A percentile compares a stretch with the other conserved stretches of the same genome.
These are phyloP conservation scores for Sporothrix inflata DNA, from an alignment of 2,329 filamentous ascomycete species.

Conservation along the genomic window DNA sequence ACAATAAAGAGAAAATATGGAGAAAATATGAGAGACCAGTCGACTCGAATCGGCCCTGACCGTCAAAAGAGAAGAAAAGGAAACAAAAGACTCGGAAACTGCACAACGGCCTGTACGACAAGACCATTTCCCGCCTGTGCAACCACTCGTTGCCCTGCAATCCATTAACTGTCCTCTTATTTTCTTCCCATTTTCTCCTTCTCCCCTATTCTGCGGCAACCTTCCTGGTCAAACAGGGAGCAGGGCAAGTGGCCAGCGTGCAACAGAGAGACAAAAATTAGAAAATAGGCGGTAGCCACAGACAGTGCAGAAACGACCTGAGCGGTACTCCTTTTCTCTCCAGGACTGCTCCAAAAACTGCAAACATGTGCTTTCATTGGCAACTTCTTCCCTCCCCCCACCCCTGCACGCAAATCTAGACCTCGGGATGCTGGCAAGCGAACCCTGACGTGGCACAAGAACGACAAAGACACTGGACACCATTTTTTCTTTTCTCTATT, in stretches of 20 bases:
- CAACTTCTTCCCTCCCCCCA: neutral
- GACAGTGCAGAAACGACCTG: neutral
- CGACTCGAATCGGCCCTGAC: neutral
- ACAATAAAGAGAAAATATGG: too few species aligned
- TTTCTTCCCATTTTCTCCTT: neutral
- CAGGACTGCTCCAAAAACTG: neutral
- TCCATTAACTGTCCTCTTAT: neutral
- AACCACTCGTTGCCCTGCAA: neutral
- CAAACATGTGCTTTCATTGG: neutral
- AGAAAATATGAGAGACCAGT: too few species aligned
- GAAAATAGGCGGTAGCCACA: neutral
- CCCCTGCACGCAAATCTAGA: slow-evolving; percentile 1
- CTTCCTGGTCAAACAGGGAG: neutral
- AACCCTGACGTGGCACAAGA: slow-evolving; percentile 4
- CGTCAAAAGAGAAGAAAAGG: neutral
- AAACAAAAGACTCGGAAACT: slow-evolving; percentile 4
- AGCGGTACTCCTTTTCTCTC: neutral
- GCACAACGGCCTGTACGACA: slow-evolving; percentile 12
- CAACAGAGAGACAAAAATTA: neutral
- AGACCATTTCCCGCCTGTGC: neutral
- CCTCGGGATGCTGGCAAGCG: slow-evolving; percentile 22
- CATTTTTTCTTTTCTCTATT: neutral
- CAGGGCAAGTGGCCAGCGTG: neutral
- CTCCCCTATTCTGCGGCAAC: neutral
- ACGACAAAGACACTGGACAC: neutral